phyloP scores from a whole-genome alignment of 2,329 filamentous ascomycete species.

The Fusarium oligoseptatum region DNA sequence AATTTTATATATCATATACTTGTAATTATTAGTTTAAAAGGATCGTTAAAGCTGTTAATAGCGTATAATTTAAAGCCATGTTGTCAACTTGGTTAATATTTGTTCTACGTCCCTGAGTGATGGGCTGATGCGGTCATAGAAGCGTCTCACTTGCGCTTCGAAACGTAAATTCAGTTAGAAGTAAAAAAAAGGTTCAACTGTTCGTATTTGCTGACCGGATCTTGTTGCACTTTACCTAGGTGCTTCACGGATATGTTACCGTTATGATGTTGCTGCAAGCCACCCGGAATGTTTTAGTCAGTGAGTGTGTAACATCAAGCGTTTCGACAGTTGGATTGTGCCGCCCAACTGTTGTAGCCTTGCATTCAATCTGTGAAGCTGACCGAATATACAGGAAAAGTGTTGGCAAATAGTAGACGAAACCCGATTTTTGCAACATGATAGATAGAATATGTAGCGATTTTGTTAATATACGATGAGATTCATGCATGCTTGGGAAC shows the following conservation, averaged over 20 bases:
- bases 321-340: neutral
- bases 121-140: neutral
- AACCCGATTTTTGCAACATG: neutral
- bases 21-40: neutral
- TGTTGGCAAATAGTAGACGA: neutral
- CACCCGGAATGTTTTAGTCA: neutral
- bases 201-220: neutral
- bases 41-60: neutral
- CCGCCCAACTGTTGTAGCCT: neutral
- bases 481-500: neutral
- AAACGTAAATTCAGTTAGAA: neutral
- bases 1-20: neutral
- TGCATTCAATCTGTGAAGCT: neutral
- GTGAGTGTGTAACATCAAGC: neutral
- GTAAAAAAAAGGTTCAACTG: neutral
- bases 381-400: neutral
- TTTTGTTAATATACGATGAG: neutral
- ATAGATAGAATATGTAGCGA: neutral
- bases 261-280: neutral
- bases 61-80: neutral
- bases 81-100: neutral
- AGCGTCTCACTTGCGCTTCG: neutral
- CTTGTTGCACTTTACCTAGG: neutral
- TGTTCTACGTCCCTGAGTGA: neutral
- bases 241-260: neutral